These are phyloP conservation scores for Sanghuangporus weigelae DNA, from an alignment of 1,284 basidiomycete species.

Conservation along the genomic window DNA sequence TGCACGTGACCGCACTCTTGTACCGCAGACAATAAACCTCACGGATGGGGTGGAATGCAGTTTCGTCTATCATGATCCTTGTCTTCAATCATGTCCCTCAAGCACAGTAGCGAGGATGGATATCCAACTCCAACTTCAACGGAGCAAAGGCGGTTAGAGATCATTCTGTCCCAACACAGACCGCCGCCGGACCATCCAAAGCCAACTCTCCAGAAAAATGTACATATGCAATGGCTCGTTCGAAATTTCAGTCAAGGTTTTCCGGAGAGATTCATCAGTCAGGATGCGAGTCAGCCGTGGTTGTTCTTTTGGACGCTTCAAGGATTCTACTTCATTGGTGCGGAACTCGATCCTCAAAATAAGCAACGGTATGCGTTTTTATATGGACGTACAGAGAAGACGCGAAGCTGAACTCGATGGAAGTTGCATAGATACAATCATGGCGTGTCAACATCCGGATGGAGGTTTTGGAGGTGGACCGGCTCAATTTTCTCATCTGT, in stretches of 20 bases:
- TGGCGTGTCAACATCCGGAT: slow-evolving; percentile 71
- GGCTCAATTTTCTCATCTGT: slow-evolving; percentile 81
- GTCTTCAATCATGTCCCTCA: slow-evolving; percentile 12
- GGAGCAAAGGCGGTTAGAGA: slow-evolving; percentile 65
- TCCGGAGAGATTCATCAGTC: slow-evolving; percentile 67
- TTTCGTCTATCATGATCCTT: not conserved
- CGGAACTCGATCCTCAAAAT: slow-evolving; percentile 68
- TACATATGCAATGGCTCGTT: slow-evolving; percentile 65
- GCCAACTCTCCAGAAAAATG: slow-evolving; percentile 44
- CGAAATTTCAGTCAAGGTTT: slow-evolving; percentile 72
- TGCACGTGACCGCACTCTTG: not conserved
- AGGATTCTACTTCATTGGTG: slow-evolving; percentile 71
- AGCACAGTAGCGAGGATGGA: slow-evolving; percentile 37
- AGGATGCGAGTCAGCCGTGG: slow-evolving; percentile 93
- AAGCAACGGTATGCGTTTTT: slow-evolving; percentile 59
- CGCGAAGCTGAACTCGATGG: not conserved
- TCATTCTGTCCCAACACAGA: slow-evolving; percentile 46
- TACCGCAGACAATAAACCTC: not conserved
- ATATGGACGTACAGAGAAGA: not conserved
- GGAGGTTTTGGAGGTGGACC: slow-evolving; percentile 94
- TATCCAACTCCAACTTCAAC: slow-evolving; percentile 60
- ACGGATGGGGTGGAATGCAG: not conserved
- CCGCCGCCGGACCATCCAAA: slow-evolving; percentile 26
- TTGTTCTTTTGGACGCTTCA: slow-evolving; percentile 89
- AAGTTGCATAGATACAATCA: slow-evolving; percentile 73